phyloP scores from a whole-genome alignment of 2,329 filamentous ascomycete genomes.

The Exophiala sp. region DNA sequence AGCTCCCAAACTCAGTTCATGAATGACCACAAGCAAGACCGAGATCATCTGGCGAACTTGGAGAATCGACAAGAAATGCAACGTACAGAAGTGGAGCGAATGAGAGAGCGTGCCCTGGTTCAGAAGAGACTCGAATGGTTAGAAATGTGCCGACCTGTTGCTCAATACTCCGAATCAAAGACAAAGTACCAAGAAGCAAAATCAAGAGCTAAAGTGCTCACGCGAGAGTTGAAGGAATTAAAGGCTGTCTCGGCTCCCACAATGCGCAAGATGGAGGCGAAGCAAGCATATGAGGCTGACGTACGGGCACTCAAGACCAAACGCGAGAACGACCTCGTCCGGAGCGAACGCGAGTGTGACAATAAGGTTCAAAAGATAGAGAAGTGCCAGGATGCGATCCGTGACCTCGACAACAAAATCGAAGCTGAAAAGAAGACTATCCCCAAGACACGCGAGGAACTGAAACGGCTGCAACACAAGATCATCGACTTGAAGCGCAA shows the following conservation, averaged over 20 bases:
- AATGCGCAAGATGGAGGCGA: conserved; percentile 61
- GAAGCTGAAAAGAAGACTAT: conserved; percentile 50
- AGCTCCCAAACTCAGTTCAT: conserved; percentile 61
- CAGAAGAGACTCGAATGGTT: conserved; percentile 60
- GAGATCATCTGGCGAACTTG: conserved; percentile 59
- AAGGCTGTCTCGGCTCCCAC: conserved; percentile 60
- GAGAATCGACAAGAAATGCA: conserved; percentile 69
- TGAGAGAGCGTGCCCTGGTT: conserved; percentile 67
- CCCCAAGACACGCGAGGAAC: conserved; percentile 48
- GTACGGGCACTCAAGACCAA: conserved; percentile 38
- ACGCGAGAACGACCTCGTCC: conserved; percentile 49
- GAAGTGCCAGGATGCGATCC: conserved; percentile 35
- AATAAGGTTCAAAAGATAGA: conserved; percentile 38
- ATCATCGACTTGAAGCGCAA: conserved; percentile 61
- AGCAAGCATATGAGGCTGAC: conserved; percentile 58
- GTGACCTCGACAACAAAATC: conserved; percentile 37
- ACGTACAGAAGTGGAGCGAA: conserved; percentile 73
- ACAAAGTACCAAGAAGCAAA: conserved; percentile 49
- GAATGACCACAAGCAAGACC: conserved; percentile 52
- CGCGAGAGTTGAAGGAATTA: conserved; percentile 54
- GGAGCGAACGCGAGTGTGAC: conserved; percentile 30
- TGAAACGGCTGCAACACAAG: conserved; percentile 46
- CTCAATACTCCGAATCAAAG: conserved; percentile 57
- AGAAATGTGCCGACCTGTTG: conserved; percentile 58
- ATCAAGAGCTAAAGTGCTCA: conserved; percentile 49